Evolutionary conservation across 306 rosid genomes (phyloP).

Genomic region (Fragaria nilgerrensis): DNA sequence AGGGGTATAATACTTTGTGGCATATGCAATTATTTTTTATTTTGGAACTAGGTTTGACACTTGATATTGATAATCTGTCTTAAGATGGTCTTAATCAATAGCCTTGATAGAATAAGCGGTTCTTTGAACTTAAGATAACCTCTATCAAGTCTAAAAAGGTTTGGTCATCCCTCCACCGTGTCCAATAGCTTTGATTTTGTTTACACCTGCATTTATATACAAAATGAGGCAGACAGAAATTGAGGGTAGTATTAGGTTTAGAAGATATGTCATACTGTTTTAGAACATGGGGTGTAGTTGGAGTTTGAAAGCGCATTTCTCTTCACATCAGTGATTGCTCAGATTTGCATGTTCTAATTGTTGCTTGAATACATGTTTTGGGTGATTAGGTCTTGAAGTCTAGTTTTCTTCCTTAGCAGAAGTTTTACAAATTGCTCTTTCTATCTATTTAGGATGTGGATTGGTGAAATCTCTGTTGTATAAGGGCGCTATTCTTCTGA

Average conservation of each 20-base stretch:
- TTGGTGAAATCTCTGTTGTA: constrained; percentile 2
- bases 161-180: neutral
- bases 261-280: neutral
- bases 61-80: neutral
- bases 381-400: neutral
- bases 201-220: neutral
- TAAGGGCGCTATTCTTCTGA: neutral
- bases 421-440: neutral
- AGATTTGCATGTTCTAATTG: neutral
- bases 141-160: neutral
- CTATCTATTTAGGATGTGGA: neutral
- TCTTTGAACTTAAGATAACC: neutral
- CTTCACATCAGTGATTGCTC: neutral
- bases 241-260: neutral
- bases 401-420: neutral
- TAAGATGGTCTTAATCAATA: neutral
- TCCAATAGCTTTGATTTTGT: neutral
- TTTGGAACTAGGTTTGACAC: neutral
- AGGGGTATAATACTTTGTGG: neutral
- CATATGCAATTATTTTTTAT: neutral
- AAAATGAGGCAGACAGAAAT: neutral
- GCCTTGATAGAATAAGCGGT: neutral
- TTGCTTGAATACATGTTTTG: neutral
- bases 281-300: neutral
- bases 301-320: neutral